Percentiles rank a stretch among this genome's conserved stretches.
Evolutionary conservation across 129 eudicot genomes (phyloP).

Genomic region (Heracleum sosnowskyi): DNA sequence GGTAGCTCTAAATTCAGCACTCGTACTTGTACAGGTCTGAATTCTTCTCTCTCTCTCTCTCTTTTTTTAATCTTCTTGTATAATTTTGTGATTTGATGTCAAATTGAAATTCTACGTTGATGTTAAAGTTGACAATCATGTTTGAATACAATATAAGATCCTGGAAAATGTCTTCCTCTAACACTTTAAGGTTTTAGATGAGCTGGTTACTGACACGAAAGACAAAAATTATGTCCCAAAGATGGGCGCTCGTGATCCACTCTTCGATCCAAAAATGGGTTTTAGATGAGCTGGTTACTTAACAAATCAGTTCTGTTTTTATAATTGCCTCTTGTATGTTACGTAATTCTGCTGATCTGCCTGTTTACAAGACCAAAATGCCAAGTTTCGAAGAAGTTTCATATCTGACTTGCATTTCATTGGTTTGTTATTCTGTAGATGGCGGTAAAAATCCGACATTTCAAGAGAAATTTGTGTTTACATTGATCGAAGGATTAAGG

Average conservation of each 20-base stretch:
- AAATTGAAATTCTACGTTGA: not conserved
- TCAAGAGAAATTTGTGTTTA: constrained; percentile 79
- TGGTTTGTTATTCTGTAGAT: constrained; percentile 32
- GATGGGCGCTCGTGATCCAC: too few species aligned
- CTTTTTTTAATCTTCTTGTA: constrained; percentile 2
- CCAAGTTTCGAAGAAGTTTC: too few species aligned
- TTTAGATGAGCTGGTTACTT: too few species aligned
- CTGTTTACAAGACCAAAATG: not conserved
- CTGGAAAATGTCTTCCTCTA: too few species aligned
- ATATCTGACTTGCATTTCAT: not conserved
- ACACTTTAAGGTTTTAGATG: too few species aligned
- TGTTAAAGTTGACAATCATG: too few species aligned
- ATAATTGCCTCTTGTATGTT: too few species aligned
- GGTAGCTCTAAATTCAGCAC: constrained; percentile 56
- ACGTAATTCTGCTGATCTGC: not conserved
- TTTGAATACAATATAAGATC: too few species aligned
- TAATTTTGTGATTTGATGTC: not conserved
- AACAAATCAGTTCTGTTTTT: too few species aligned
- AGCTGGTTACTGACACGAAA: too few species aligned
- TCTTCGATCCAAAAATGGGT: too few species aligned
- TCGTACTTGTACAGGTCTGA: constrained; percentile 69
- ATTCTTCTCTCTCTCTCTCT: not conserved
- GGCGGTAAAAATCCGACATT: constrained; percentile 91
- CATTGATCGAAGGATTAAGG: constrained; percentile 67
- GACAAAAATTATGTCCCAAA: too few species aligned